Conservation (phyloP, 1,284 basidiomycete genomes). For the Apiotrichum laibachii region DNA sequence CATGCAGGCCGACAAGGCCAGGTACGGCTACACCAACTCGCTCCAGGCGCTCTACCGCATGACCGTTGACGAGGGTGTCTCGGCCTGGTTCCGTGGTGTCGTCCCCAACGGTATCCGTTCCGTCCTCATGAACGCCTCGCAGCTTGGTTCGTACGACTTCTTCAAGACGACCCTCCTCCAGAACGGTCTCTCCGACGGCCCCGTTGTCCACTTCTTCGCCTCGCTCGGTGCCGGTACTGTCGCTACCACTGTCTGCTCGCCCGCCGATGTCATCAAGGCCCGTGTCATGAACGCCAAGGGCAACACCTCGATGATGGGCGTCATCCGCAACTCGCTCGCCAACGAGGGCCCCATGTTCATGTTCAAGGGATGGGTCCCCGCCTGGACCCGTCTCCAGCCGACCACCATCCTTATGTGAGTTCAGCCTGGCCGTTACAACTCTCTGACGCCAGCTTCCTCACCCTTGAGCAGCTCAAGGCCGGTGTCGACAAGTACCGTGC, state of each 20-base stretch:
- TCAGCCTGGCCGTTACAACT: background rate
- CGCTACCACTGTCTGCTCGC: slow-evolving; percentile 89
- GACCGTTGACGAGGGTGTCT: slow-evolving; percentile 75
- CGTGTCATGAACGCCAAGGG: slow-evolving; percentile 87
- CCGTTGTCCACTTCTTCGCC: slow-evolving; percentile 74
- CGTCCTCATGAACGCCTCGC: slow-evolving; percentile 85
- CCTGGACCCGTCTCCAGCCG: slow-evolving; percentile 76
- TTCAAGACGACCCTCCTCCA: slow-evolving; percentile 78
- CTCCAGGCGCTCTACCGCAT: slow-evolving; percentile 82
- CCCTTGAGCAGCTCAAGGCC: slow-evolving; percentile 60
- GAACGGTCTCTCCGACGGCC: slow-evolving; percentile 71
- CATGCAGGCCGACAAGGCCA: slow-evolving; percentile 83
- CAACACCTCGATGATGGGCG: slow-evolving; percentile 66
- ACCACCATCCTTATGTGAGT: slow-evolving; percentile 54
- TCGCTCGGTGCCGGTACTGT: slow-evolving; percentile 85
- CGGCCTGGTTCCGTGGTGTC: slow-evolving; percentile 72
- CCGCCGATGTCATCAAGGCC: slow-evolving; percentile 84
- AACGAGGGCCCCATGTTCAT: slow-evolving; percentile 84
- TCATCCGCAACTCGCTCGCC: slow-evolving; percentile 68
- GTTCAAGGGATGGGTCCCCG: slow-evolving; percentile 73
- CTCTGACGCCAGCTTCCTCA: slow-evolving; percentile 63
- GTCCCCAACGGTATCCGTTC: slow-evolving; percentile 82
- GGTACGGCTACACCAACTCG: slow-evolving; percentile 82
- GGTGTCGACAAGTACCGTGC: slow-evolving; percentile 43
- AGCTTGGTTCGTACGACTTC: slow-evolving; percentile 86